These are phyloP conservation scores for Volvariella surrecta DNA, from an alignment of 1,284 basidiomycete species.

Conservation along the genomic window DNA sequence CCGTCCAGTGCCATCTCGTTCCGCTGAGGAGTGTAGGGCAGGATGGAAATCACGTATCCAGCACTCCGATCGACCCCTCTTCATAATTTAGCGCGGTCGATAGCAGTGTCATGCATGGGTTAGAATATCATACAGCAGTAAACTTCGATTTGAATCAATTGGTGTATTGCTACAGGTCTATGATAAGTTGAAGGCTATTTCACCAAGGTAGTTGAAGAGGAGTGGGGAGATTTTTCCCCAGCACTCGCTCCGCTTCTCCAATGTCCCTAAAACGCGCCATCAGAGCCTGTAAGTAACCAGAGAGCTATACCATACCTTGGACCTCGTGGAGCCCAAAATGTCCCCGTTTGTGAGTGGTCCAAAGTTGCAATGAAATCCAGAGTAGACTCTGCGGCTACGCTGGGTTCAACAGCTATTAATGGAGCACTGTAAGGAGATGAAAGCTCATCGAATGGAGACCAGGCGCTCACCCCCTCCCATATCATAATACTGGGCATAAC, in stretches of 20 bases:
- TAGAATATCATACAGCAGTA: no score
- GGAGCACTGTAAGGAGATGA: neutral
- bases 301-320: constrained; percentile 19
- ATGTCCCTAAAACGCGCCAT: constrained; percentile 23
- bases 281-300: neutral
- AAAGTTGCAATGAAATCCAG: constrained; percentile 29
- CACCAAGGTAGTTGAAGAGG: constrained; percentile 33
- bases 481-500: constrained; percentile 35
- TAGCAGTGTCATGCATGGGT: no score
- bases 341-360: constrained; percentile 26
- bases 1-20: no score
- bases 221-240: constrained; percentile 30
- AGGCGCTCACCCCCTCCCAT: constrained; percentile 28
- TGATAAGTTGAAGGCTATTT: no score
- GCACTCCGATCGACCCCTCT: no score
- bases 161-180: no score
- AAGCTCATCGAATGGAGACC: neutral
- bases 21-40: no score
- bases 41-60: no score
- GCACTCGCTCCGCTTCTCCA: constrained; percentile 33
- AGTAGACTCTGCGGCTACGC: constrained; percentile 29
- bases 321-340: constrained; percentile 37
- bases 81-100: no score
- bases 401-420: constrained; percentile 30
- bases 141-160: no score